Evolutionary conservation across 2,329 filamentous ascomycete species (phyloP).

Genomic region (Ophiostoma sp.): DNA sequence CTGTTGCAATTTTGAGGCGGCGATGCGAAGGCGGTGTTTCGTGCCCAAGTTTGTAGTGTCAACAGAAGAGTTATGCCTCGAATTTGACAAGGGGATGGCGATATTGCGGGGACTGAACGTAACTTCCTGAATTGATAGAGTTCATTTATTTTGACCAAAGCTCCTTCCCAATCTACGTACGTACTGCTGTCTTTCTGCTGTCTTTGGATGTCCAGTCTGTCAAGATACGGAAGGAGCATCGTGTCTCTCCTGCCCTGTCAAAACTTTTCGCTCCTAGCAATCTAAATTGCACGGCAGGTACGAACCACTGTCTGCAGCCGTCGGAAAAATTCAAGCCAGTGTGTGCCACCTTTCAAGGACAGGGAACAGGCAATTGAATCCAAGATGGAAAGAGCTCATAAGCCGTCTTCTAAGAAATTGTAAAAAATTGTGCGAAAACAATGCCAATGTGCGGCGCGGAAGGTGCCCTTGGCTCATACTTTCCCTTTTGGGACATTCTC

Average conservation of each 20-base stretch:
- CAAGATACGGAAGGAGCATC: conserved; percentile 8
- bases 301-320: conserved; percentile 15
- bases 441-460: neutral
- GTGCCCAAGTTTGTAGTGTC: neutral
- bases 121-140: neutral
- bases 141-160: neutral
- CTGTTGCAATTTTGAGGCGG: neutral
- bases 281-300: conserved; percentile 20
- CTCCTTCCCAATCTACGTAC: conserved; percentile 8
- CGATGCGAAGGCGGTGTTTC: neutral
- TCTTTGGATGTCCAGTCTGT: neutral
- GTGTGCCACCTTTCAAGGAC: neutral
- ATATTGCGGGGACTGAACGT: neutral
- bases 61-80: neutral
- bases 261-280: neutral
- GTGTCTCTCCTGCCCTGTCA: neutral
- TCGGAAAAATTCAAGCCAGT: conserved; percentile 7
- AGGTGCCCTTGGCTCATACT: neutral
- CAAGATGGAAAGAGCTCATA: neutral
- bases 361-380: neutral
- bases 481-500: neutral
- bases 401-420: neutral
- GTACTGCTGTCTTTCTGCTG: neutral
- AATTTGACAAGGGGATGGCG: neutral
- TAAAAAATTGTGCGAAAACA: neutral